Percentiles rank a stretch among this genome's conserved stretches.
These are phyloP conservation scores for Metrosideros polymorpha DNA, from an alignment of 441 rosid species.

Conservation along the genomic window DNA sequence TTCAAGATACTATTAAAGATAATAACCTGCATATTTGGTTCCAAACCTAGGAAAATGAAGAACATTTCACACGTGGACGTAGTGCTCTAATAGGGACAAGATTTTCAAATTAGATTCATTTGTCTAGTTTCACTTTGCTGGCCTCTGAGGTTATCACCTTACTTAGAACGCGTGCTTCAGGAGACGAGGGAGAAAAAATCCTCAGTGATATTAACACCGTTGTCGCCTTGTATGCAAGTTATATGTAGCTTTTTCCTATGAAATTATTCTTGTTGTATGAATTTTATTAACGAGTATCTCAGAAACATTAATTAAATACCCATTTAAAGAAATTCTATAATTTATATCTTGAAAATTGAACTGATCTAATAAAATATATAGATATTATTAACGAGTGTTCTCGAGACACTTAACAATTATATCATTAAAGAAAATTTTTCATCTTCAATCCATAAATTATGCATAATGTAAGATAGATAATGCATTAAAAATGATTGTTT, in stretches of 20 bases:
- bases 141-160: neutral
- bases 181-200: neutral
- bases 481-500: neutral
- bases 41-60: no score
- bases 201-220: neutral
- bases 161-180: neutral
- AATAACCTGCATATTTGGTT: neutral
- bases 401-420: fast-evolving
- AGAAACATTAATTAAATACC: neutral
- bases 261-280: neutral
- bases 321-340: neutral
- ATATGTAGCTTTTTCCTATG: neutral
- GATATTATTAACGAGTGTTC: neutral
- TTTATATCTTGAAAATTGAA: neutral
- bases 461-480: neutral
- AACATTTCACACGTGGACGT: no score
- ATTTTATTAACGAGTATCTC: neutral
- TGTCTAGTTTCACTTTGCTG: neutral
- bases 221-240: neutral
- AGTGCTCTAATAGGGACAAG: no score
- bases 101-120: neutral
- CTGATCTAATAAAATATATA: fast-evolving
- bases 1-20: neutral
- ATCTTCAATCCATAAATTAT: neutral
- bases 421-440: neutral